phyloP scores from a whole-genome alignment of 1,284 basidiomycete species.

The Apiotrichum veenhuisii region DNA sequence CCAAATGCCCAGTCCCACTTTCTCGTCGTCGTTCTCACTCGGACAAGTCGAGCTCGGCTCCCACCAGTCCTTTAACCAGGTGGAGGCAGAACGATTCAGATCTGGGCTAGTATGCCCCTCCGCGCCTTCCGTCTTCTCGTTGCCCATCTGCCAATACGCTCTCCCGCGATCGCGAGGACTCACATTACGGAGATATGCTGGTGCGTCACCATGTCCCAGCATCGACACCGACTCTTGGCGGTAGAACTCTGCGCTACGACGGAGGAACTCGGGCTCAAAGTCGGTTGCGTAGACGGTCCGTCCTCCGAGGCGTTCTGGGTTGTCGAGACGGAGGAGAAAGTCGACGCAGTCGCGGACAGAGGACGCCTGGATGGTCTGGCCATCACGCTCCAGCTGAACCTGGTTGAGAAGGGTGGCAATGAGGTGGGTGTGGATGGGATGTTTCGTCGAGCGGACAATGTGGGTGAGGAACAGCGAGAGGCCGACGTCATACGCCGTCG shows the following conservation, averaged over 20 bases:
- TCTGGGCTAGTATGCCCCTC: too few relatives aligned
- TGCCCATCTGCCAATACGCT: too few relatives aligned
- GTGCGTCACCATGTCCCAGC: constrained; percentile 70
- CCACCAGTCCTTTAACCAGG: too few relatives aligned
- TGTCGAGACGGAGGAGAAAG: constrained; percentile 58
- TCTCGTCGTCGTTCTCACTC: too few relatives aligned
- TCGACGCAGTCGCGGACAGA: constrained; percentile 87
- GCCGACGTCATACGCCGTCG: constrained; percentile 77
- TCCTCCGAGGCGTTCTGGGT: constrained; percentile 51
- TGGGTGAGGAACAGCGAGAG: constrained; percentile 77
- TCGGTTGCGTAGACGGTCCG: constrained; percentile 75
- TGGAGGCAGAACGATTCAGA: too few relatives aligned
- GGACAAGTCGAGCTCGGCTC: too few relatives aligned
- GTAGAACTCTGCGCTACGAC: constrained; percentile 78
- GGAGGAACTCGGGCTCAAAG: constrained; percentile 78
- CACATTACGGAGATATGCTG: constrained; percentile 77
- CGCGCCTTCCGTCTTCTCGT: too few relatives aligned
- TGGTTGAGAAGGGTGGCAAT: constrained; percentile 77
- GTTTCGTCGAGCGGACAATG: constrained; percentile 62
- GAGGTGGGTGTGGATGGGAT: constrained; percentile 77
- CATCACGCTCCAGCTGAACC: constrained; percentile 87
- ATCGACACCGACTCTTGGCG: constrained; percentile 67
- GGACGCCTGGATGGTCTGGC: constrained; percentile 84
- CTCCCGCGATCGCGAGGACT: too few relatives aligned
- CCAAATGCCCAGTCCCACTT: too few relatives aligned